Evolutionary conservation across 257 asterid species (phyloP), one percentile per base, ranked within the genome.

Genomic region (Forsythia suspensa): DNA sequence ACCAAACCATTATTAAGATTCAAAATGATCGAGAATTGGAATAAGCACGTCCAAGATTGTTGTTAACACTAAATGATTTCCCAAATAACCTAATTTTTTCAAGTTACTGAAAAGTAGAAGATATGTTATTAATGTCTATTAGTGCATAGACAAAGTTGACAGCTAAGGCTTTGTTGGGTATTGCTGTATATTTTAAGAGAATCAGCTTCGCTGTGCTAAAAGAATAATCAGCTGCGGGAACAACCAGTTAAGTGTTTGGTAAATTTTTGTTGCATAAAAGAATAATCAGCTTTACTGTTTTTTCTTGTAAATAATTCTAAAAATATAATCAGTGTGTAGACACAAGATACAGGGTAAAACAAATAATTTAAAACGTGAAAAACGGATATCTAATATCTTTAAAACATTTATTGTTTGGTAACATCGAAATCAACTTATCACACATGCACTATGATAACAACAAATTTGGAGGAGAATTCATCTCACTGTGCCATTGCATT

Each of bases 401-500:
- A 29, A 66, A 77, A 52, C 63, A 43, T 37, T 67, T 18, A 63
- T 8, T 63, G 39, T 10, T 57, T 21, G 5, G 18, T 63, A 52
- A 66, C 29, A 29, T 59, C n/a, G 12, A 55, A 24, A 37, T n/a
- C 12, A 61, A 73, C 44, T 15, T 11, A 68, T 59, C 40, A 57
- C 71, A 73, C 46, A 75, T 44, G 76, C 75, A 36, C 4, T 29
- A n/a, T 3, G 70, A 37, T 63, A 42, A 72, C 52, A 44, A 77
- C 42, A 24, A 55, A 71, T 71, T 59, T 59, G 65, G 83, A 82
- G 80, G 79, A 78, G 65, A 76, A 43, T 74, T 73, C 63, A 76
- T 67, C 92, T 87, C 83, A 90, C 92, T 46, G 67, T 71, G 80
- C 65, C 83, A 80, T 67, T 65, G 80, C 51, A 24, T 57, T 41